Evolutionary conservation across 306 rosid species (phyloP), one percentile per base, ranked within the genome.

Genomic region (Gillenia trifoliata): DNA sequence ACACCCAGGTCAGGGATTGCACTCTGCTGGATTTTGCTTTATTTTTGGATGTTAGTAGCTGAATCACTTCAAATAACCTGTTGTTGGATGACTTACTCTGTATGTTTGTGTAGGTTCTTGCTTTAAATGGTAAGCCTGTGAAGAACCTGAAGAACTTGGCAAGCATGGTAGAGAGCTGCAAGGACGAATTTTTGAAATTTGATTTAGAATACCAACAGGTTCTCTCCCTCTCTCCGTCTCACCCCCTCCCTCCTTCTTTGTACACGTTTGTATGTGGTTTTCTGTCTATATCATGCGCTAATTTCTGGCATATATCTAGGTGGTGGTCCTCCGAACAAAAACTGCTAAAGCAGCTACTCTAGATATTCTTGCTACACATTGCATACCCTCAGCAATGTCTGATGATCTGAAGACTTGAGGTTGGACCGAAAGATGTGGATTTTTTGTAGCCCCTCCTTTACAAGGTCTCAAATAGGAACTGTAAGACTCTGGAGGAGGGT

Each of bases 141-240:
- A 89, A 87, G 87, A 92, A 95, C 82, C 90, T 95, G 31, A 92
- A 85, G 86, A 84, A 79, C 83, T 84, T 95, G 91, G 98, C 98
- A 25, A 71, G 66, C 75, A 92, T 95, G 98, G 99, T 95, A 2
- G 98, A 92, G 76, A 83, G 82, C 68, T 90, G 98, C 9, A 59
- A 84, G 20, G 98, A 92, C 28, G 98, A 90, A 80, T 92, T 84
- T 84, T 72, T 95, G 68, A 86, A 86, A 83, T 92, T 95, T 69
- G 85, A 89, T 81, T 80, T 95, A 67, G 99, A 92, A 20, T 90
- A 92, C 83, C 88, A 92, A 72, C 99, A 95, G 98, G 99, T 95
- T 69, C 75, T 60, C 43, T 56, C 75, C 74, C 77, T 40, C 34
- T 62, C 41, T 62, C 66, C 3, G 56, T 4, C 66, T 4, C 28